phyloP scores from a whole-genome alignment of 2,329 filamentous ascomycete species.

The Aspergillus tamarii region DNA sequence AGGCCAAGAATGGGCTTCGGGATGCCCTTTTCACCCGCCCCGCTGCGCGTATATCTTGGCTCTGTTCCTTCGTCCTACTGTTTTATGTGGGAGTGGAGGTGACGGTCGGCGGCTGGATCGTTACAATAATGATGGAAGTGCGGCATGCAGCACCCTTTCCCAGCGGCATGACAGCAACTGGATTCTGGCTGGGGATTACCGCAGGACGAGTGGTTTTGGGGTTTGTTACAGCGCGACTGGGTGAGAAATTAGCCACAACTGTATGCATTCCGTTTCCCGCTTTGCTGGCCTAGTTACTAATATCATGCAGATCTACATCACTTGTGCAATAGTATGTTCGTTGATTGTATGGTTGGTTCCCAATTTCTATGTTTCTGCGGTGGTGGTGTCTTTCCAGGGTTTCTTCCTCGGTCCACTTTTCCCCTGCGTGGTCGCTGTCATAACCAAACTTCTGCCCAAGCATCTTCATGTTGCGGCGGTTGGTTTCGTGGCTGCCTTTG shows the following conservation, averaged over 20 bases:
- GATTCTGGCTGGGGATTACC: slow-evolving; percentile 82
- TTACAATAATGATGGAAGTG: slow-evolving; percentile 79
- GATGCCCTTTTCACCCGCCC: background rate
- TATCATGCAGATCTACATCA: slow-evolving; percentile 57
- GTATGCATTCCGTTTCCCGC: slow-evolving; percentile 19
- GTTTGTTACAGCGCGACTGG: slow-evolving; percentile 69
- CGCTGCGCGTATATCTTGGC: slow-evolving; percentile 6
- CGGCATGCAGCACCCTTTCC: slow-evolving; percentile 69
- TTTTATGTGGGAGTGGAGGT: slow-evolving; percentile 76
- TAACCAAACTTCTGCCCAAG: slow-evolving; percentile 72
- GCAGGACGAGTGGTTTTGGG: slow-evolving; percentile 72
- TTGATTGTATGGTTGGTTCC: slow-evolving; percentile 81
- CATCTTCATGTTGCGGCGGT: slow-evolving; percentile 78
- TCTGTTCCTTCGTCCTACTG: slow-evolving; percentile 66
- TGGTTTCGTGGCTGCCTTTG: slow-evolving; percentile 77
- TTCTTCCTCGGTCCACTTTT: slow-evolving; percentile 84
- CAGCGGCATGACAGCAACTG: slow-evolving; percentile 73
- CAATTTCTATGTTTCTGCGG: slow-evolving; percentile 70
- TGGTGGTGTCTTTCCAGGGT: slow-evolving; percentile 72
- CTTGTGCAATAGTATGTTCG: slow-evolving; percentile 64
- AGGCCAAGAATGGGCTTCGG: background rate
- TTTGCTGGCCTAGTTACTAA: background rate
- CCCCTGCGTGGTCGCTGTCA: slow-evolving; percentile 71
- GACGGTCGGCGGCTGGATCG: slow-evolving; percentile 76
- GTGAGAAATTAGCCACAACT: slow-evolving; percentile 68